A percentile compares a stretch with the other conserved stretches of the same genome.
Conservation (phyloP, 257 asterid species). For the Ehretia macrophylla region DNA sequence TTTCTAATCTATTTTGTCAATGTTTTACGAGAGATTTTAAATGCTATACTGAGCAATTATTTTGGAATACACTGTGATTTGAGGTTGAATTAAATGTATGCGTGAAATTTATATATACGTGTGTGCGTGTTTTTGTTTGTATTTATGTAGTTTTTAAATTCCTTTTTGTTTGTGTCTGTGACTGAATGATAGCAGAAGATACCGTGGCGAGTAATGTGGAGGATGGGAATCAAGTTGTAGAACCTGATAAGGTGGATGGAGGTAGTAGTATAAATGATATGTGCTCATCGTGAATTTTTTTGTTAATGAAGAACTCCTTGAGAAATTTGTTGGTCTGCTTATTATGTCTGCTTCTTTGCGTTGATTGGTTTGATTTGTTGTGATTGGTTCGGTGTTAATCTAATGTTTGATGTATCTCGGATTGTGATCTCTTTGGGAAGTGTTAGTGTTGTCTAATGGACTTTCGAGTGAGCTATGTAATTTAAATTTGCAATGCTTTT, state of each 20-base stretch:
- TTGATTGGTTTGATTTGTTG: too few relatives aligned
- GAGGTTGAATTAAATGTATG: too few relatives aligned
- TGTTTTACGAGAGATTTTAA: background rate
- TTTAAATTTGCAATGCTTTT: too few relatives aligned
- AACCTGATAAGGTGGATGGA: conserved; percentile 18
- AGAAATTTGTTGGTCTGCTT: background rate
- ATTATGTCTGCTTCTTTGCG: too few relatives aligned
- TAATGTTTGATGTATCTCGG: too few relatives aligned
- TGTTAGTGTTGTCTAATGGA: too few relatives aligned
- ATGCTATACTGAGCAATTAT: background rate
- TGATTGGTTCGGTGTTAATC: too few relatives aligned
- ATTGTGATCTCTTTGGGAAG: too few relatives aligned
- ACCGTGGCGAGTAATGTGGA: conserved; percentile 10
- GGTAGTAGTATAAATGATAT: conserved; percentile 9
- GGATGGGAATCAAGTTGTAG: conserved; percentile 12
- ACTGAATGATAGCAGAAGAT: conserved; percentile 23
- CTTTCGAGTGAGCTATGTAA: too few relatives aligned
- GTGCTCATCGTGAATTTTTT: too few relatives aligned
- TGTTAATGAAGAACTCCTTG: too few relatives aligned
- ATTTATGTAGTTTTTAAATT: background rate
- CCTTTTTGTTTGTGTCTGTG: background rate
- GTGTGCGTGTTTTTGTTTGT: background rate
- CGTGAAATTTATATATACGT: background rate
- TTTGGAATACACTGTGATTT: too few relatives aligned
- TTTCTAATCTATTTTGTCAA: background rate